These are phyloP conservation scores for Colletotrichum graminicola DNA, from an alignment of 2,329 filamentous ascomycete genomes.

Conservation along the genomic window DNA sequence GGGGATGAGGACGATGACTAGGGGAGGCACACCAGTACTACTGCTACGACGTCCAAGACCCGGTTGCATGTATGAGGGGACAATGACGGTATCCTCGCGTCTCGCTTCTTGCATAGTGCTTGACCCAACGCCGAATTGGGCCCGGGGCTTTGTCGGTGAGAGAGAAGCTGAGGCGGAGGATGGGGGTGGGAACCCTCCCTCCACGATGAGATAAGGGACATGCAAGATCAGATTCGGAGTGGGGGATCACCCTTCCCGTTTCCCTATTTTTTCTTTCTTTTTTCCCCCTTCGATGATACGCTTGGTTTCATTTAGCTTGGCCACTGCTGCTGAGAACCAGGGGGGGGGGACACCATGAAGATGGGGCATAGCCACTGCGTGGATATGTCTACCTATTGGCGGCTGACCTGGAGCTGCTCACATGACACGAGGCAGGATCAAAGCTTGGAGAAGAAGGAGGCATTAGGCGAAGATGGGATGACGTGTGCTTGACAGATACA, in stretches of 20 bases:
- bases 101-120: background rate
- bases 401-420: background rate
- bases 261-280: no score
- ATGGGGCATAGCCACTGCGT: constrained; percentile 16
- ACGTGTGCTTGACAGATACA: constrained; percentile 4
- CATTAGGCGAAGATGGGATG: background rate
- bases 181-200: background rate
- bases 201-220: background rate
- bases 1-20: constrained; percentile 57
- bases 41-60: background rate
- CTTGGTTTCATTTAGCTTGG: background rate
- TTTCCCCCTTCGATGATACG: background rate
- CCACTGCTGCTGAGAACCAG: background rate
- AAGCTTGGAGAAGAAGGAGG: background rate
- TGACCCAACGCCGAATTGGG: background rate
- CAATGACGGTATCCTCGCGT: constrained; percentile 18
- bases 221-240: constrained; percentile 13
- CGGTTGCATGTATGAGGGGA: constrained; percentile 6
- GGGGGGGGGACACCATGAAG: background rate
- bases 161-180: background rate
- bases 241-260: background rate
- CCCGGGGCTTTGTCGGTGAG: background rate
- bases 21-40: background rate
- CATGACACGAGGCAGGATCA: background rate
- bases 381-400: constrained; percentile 7